Percentiles rank a stretch among this genome's conserved stretches.
Evolutionary conservation across 495 filamentous ascomycete genomes (phyloP).

Genomic region (Achaetomiella virescens): DNA sequence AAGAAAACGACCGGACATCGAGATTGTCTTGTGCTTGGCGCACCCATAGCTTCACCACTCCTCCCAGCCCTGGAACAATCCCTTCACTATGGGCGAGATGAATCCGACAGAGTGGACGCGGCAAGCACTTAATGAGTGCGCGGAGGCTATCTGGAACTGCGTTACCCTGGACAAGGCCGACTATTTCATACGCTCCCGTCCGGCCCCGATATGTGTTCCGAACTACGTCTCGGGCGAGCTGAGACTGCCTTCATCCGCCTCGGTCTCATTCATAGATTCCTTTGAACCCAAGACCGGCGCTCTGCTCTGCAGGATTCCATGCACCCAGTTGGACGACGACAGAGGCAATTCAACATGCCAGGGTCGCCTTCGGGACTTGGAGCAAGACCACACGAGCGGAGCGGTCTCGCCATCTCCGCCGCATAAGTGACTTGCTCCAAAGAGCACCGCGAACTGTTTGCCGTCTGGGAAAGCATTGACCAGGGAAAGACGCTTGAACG

Average conservation of each 20-base stretch:
- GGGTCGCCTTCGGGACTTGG: conserved; percentile 20
- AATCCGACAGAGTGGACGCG: not conserved
- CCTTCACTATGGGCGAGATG: not conserved
- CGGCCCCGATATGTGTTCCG: conserved; percentile 1
- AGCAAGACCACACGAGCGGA: conserved; percentile 20
- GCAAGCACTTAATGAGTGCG: not conserved
- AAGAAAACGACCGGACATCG: too few species aligned
- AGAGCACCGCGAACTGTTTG: conserved; percentile 21
- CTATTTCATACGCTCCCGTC: not conserved
- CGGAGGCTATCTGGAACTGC: conserved; percentile 10
- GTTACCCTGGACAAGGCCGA: conserved; percentile 18
- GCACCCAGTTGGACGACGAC: conserved; percentile 11
- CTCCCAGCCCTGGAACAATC: not conserved
- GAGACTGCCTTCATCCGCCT: not conserved
- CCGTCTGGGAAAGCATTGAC: conserved; percentile 30
- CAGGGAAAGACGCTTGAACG: conserved; percentile 26
- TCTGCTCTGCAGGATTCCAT: conserved; percentile 14
- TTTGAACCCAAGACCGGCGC: conserved; percentile 22
- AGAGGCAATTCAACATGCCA: conserved; percentile 17
- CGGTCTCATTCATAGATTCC: conserved; percentile 9
- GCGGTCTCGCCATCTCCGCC: conserved; percentile 17
- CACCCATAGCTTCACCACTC: too few species aligned
- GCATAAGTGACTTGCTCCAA: conserved; percentile 20
- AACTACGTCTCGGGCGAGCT: conserved; percentile 17
- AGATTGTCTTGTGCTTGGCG: not conserved